Percentiles rank a stretch among this genome's conserved stretches.
Evolutionary conservation across 495 filamentous ascomycete species (phyloP).

Genomic region (Xylaria telfairii): DNA sequence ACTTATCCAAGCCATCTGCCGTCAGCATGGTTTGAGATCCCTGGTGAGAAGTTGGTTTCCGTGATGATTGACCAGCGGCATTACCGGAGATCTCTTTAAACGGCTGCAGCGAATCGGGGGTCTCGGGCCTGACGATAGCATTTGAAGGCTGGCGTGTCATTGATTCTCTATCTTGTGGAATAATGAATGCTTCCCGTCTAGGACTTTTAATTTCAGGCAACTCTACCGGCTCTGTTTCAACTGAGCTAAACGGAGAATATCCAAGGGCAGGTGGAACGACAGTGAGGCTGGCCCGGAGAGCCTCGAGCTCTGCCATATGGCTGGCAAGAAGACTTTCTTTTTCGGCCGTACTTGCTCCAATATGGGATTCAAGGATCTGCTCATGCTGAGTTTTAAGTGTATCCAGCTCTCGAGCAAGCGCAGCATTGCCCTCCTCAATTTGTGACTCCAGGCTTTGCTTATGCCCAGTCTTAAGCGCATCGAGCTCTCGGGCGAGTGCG

Average conservation of each 20-base stretch:
- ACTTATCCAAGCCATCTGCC: constrained; percentile 70
- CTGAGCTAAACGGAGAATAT: constrained; percentile 56
- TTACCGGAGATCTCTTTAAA: constrained; percentile 52
- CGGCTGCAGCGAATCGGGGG: constrained; percentile 49
- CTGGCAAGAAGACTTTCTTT: constrained; percentile 30
- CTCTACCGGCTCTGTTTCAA: constrained; percentile 58
- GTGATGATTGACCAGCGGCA: constrained; percentile 38
- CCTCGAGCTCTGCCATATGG: constrained; percentile 36
- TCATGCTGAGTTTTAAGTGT: constrained; percentile 30
- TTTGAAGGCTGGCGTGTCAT: constrained; percentile 53
- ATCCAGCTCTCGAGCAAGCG: constrained; percentile 31
- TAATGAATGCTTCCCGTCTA: constrained; percentile 55
- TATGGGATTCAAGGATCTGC: constrained; percentile 26
- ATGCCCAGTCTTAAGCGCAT: constrained; percentile 25
- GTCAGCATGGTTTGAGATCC: constrained; percentile 77
- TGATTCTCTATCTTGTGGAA: constrained; percentile 46
- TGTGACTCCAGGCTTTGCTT: constrained; percentile 23
- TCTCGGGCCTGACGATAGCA: constrained; percentile 42
- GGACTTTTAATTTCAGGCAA: constrained; percentile 44
- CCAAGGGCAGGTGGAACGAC: constrained; percentile 38
- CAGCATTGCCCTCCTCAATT: constrained; percentile 21
- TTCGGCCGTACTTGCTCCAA: constrained; percentile 28
- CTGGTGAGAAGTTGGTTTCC: constrained; percentile 64
- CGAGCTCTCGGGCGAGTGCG: constrained; percentile 19
- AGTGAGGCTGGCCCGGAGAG: constrained; percentile 32